Percentiles rank a stretch among this genome's conserved stretches.
phyloP scores from a whole-genome alignment of 306 rosid species.

The Prunus mira region DNA sequence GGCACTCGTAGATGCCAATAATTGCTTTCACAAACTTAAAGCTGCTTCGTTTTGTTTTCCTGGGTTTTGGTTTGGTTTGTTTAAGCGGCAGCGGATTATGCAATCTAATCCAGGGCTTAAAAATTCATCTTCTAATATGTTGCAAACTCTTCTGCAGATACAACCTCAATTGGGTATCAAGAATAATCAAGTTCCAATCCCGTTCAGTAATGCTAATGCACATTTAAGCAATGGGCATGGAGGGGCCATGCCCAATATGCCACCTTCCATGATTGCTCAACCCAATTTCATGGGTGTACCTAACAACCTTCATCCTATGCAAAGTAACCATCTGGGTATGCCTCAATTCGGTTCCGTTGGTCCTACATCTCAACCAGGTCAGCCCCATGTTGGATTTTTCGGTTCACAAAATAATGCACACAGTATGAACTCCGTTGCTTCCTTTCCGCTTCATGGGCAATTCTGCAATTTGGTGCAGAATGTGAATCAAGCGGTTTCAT shows the following conservation, averaged over 20 bases:
- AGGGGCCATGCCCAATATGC: constrained; percentile 19
- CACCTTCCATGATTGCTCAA: constrained; percentile 28
- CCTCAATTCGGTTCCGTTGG: constrained; percentile 39
- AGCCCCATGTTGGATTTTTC: constrained; percentile 35
- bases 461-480: constrained; percentile 37
- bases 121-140: constrained; percentile 11
- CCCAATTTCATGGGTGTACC: constrained; percentile 39
- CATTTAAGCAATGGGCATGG: constrained; percentile 19
- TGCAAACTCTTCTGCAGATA: constrained; percentile 25
- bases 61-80: not conserved
- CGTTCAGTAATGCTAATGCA: constrained; percentile 29
- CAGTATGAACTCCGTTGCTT: constrained; percentile 32
- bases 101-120: constrained; percentile 9
- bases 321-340: constrained; percentile 41
- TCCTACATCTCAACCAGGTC: constrained; percentile 33
- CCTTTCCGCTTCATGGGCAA: constrained; percentile 45
- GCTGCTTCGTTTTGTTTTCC: not conserved
- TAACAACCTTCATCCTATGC: constrained; percentile 36
- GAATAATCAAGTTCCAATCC: constrained; percentile 32
- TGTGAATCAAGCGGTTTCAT: constrained; percentile 37
- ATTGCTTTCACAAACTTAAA: not conserved
- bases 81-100: constrained; percentile 3
- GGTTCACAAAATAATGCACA: constrained; percentile 36
- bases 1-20: not conserved
- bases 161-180: constrained; percentile 44